Percentiles rank a stretch among this genome's conserved stretches.
phyloP scores from a whole-genome alignment of 768 basidiomycete species.

The Phanerodontia chrysosporium region DNA sequence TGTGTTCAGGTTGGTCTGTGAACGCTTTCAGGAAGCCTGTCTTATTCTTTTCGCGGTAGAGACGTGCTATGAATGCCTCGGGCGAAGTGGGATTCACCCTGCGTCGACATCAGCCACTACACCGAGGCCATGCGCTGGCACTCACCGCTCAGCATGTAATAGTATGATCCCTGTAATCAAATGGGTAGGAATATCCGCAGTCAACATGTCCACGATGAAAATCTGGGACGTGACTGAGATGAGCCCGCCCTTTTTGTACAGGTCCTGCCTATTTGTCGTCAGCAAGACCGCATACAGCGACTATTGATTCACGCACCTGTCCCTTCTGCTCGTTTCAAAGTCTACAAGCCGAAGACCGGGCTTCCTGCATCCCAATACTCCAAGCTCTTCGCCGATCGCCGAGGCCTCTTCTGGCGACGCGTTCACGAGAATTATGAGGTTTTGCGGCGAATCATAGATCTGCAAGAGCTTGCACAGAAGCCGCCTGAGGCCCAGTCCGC shows the following conservation, averaged over 20 bases:
- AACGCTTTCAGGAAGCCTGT: conserved; percentile 94
- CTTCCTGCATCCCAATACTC: conserved; percentile 84
- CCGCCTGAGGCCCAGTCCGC: conserved; percentile 84
- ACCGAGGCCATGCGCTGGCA: not conserved
- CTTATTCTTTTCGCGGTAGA: conserved; percentile 87
- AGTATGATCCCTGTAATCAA: conserved; percentile 88
- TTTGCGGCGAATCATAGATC: conserved; percentile 85
- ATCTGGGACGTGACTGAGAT: conserved; percentile 93
- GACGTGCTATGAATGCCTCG: conserved; percentile 90
- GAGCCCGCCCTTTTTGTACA: conserved; percentile 87
- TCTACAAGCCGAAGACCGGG: conserved; percentile 81
- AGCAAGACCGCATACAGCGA: not conserved
- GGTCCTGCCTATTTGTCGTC: conserved; percentile 47
- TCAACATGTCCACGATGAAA: conserved; percentile 91
- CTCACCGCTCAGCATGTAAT: conserved; percentile 86
- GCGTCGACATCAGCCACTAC: not conserved
- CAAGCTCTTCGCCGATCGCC: conserved; percentile 88
- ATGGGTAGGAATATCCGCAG: conserved; percentile 76
- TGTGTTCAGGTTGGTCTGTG: conserved; percentile 93
- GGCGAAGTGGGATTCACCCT: conserved; percentile 82
- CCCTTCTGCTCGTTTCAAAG: conserved; percentile 75
- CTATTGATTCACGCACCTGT: conserved; percentile 55
- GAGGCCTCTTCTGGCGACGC: conserved; percentile 83
- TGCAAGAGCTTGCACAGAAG: conserved; percentile 85
- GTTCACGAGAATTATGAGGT: conserved; percentile 80